phyloP scores from a whole-genome alignment of 2,329 filamentous ascomycete species.

The Samsoniella hepiali region DNA sequence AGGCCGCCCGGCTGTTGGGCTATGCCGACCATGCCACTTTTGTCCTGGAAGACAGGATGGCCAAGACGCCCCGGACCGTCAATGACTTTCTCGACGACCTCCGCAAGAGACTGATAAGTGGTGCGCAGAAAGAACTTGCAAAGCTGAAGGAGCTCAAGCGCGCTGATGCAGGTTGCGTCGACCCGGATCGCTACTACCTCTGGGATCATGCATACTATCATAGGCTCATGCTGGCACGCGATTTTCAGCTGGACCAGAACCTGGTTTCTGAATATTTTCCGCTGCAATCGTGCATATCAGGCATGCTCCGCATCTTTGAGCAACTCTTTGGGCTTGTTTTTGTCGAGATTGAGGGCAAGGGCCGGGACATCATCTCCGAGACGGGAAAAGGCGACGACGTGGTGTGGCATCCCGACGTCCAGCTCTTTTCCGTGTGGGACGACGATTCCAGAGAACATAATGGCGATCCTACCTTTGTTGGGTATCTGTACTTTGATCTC shows the following conservation, averaged over 20 bases:
- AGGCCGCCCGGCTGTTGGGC: conserved; percentile 53
- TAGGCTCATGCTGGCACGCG: conserved; percentile 48
- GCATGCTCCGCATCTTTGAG: conserved; percentile 49
- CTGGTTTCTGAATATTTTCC: conserved; percentile 57
- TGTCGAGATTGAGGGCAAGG: conserved; percentile 44
- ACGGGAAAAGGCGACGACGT: conserved; percentile 17
- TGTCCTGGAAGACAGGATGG: conserved; percentile 58
- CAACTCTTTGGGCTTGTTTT: conserved; percentile 35
- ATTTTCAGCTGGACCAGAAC: conserved; percentile 52
- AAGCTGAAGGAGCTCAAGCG: conserved; percentile 46
- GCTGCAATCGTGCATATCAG: conserved; percentile 47
- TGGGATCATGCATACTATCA: conserved; percentile 57
- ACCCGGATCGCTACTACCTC: conserved; percentile 42
- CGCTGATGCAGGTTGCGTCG: conserved; percentile 29
- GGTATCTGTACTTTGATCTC: conserved; percentile 57
- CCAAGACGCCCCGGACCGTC: conserved; percentile 54
- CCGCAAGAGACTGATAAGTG: neutral
- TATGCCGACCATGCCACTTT: conserved; percentile 56
- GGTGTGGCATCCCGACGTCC: conserved; percentile 52
- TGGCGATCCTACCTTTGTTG: conserved; percentile 47
- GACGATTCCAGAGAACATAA: conserved; percentile 33
- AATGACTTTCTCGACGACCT: conserved; percentile 52
- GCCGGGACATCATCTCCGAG: conserved; percentile 16
- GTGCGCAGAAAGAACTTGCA: conserved; percentile 39
- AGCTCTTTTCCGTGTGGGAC: conserved; percentile 52